Percentiles rank a stretch among this genome's conserved stretches.
Evolutionary conservation across 1,284 basidiomycete species (phyloP).

Genomic region (Pseudozyma sp.): DNA sequence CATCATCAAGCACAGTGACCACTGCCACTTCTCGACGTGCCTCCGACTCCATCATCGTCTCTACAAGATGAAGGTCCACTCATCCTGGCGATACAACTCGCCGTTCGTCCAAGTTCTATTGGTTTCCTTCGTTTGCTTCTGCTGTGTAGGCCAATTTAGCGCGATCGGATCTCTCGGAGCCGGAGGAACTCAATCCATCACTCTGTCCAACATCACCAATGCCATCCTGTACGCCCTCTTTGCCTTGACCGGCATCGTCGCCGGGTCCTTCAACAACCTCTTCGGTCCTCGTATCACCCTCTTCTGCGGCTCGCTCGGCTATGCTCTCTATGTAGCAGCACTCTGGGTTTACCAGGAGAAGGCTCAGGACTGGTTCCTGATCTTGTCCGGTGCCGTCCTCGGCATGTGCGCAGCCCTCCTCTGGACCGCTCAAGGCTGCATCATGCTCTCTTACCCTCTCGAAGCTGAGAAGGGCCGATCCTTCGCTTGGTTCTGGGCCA

Average conservation of each 20-base stretch:
- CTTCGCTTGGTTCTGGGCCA: constrained; percentile 79
- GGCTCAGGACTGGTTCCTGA: constrained; percentile 69
- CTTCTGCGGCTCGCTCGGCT: constrained; percentile 74
- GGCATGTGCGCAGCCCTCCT: constrained; percentile 84
- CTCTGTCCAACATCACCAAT: constrained; percentile 39
- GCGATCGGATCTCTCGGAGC: constrained; percentile 21
- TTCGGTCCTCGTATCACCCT: constrained; percentile 79
- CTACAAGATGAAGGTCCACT: constrained; percentile 28
- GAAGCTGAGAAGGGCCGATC: constrained; percentile 77
- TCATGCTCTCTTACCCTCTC: constrained; percentile 84
- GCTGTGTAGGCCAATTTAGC: constrained; percentile 20
- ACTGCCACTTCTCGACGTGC: neutral
- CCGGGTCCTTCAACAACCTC: constrained; percentile 75
- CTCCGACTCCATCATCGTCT: neutral
- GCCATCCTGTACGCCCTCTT: constrained; percentile 56
- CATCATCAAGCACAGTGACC: neutral
- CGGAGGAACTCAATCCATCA: constrained; percentile 36
- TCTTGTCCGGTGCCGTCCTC: constrained; percentile 81
- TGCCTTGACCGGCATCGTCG: constrained; percentile 70
- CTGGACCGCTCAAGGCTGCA: constrained; percentile 75
- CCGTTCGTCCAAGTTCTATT: constrained; percentile 35
- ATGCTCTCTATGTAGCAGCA: constrained; percentile 77
- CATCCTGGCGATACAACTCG: constrained; percentile 39
- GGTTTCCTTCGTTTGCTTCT: constrained; percentile 37
- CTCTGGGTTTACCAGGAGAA: constrained; percentile 72